Base-by-base conservation (phyloP, 176 grass and related monocot species). In the Ensete ventricosum region DNA sequence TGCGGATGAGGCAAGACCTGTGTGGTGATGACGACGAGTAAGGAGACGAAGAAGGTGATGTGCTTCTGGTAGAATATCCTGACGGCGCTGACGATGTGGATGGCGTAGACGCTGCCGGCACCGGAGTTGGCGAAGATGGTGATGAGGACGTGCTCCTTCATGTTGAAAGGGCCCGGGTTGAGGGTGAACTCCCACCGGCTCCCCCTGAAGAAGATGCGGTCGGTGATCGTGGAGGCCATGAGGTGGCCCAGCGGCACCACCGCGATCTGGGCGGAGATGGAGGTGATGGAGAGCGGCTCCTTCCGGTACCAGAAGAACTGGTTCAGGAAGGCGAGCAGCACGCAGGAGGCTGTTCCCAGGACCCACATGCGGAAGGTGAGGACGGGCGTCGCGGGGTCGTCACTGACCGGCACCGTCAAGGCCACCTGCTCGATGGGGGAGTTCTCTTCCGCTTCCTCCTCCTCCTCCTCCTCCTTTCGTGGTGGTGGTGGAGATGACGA, bases 261-360 rank as follows among this genome's bases (percentile, higher is more conserved):
- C 16, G 57, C 57, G 57, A 60, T 60, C 57, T 60, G 57, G 57
- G 57, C 57, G 57, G 57, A 60, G 57, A 60, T n/a, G 57, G 57
- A 60, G 16, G 57, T 60, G 57, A 60, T 60, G 57, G 57, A 60
- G 16, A 60, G 57, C 57, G 57, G 57, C 57, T 60, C 57, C 16
- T n/a, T 60, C 16, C 57, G 57, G 57, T 60, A 60, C 57, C 57
- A 60, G 57, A 60, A 60, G 57, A 60, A 60, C 57, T 60, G 57
- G 57, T 60, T 60, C 16, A 60, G 57, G 57, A 60, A 60, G 57
- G 57, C 14, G 57, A 60, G 57, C 57, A 60, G 16, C 11, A 60
- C 16, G 57, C 57, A 60, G 57, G 57, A 60, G 57, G n/a, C 13
- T 8, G 57, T 60, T n/a, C 57, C 57, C 57, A 60, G 57, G 16